Conservation (phyloP, 441 rosid genomes). For the Populus hybrid region DNA sequence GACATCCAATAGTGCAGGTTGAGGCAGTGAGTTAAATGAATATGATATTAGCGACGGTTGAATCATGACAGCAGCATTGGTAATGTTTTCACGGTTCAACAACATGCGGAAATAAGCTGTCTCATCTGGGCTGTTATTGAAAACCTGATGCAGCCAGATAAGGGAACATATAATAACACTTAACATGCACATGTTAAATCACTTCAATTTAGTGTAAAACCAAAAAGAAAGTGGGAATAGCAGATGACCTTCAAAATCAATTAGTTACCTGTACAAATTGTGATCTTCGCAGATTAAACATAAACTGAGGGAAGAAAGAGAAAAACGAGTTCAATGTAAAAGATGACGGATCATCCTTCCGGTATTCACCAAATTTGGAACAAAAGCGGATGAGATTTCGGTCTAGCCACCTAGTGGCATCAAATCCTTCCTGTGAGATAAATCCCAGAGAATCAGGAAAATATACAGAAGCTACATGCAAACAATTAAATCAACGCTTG, state of each 20-base stretch:
- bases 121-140: constrained; percentile 99
- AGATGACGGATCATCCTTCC: constrained; percentile 95
- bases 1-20: constrained; percentile 92
- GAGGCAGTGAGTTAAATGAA: constrained; percentile 79
- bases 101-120: constrained; percentile 98
- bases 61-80: constrained; percentile 98
- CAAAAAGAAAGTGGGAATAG: constrained; percentile 6
- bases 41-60: constrained; percentile 95
- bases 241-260: not conserved
- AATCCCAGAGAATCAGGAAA: not conserved
- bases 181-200: not conserved
- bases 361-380: constrained; percentile 92
- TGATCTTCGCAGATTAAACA: constrained; percentile 94
- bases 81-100: constrained; percentile 82
- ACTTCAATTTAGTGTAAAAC: constrained; percentile 7
- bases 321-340: constrained; percentile 86
- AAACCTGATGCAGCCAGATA: constrained; percentile 56
- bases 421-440: constrained; percentile 86
- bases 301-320: constrained; percentile 95
- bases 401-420: constrained; percentile 98
- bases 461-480: not conserved
- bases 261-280: constrained; percentile 90
- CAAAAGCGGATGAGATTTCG: constrained; percentile 92
- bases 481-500: not conserved
- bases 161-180: not conserved